Conservation (phyloP, 192 early-diverging fungal genomes). For the Rhizophlyctis rosea region DNA sequence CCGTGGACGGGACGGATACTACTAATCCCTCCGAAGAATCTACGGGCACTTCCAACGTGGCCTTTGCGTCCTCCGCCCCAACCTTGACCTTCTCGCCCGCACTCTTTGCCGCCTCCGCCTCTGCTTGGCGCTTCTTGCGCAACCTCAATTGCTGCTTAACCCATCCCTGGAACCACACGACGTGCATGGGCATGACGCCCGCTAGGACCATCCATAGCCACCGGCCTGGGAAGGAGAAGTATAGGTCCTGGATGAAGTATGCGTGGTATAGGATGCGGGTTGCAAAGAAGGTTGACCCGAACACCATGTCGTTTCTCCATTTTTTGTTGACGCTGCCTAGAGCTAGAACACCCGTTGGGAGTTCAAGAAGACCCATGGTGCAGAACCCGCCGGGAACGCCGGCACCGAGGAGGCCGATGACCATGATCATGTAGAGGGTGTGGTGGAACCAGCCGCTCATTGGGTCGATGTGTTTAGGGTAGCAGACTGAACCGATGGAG, state of each 20-base stretch:
- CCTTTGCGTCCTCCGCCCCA: too few relatives aligned
- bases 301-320: conserved; percentile 50
- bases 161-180: conserved; percentile 32
- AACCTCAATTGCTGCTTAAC: conserved; percentile 22
- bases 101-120: not conserved
- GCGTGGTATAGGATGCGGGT: conserved; percentile 58
- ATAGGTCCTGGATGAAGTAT: conserved; percentile 38
- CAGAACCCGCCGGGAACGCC: conserved; percentile 44
- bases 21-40: too few relatives aligned
- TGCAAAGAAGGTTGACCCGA: conserved; percentile 49
- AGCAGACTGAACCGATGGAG: conserved; percentile 47
- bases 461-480: conserved; percentile 48
- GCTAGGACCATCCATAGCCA: conserved; percentile 6
- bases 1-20: too few relatives aligned
- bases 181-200: conserved; percentile 25
- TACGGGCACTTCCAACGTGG: too few relatives aligned
- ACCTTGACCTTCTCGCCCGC: too few relatives aligned
- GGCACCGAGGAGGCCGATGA: conserved; percentile 43
- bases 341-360: conserved; percentile 57
- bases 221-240: conserved; percentile 11
- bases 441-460: conserved; percentile 66
- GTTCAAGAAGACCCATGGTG: conserved; percentile 52
- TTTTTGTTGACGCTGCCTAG: conserved; percentile 45
- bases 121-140: conserved; percentile 3
- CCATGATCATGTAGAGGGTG: conserved; percentile 46